Conservation (phyloP, 305 asterid species). For the Fraxinus velutina region DNA sequence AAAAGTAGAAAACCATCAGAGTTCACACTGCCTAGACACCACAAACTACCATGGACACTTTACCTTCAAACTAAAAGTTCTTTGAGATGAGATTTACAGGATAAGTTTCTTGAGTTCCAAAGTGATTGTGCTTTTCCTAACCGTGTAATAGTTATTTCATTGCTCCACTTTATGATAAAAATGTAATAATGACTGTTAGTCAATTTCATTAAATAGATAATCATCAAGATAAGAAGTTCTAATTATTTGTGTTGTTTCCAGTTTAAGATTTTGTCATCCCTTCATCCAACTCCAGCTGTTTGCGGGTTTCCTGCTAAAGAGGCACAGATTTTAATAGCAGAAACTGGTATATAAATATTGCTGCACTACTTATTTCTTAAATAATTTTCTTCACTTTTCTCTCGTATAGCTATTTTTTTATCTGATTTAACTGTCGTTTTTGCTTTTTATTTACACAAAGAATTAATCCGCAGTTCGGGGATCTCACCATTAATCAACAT, state of each 20-base stretch:
- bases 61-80: not conserved
- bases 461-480: not conserved
- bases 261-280: slow-evolving; percentile 76
- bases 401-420: not conserved
- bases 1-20: not conserved
- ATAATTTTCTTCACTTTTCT: not conserved
- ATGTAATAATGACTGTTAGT: not conserved
- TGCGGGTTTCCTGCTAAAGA: slow-evolving; percentile 91
- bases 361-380: not conserved
- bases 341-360: slow-evolving; percentile 50
- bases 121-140: not conserved
- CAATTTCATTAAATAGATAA: not conserved
- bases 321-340: slow-evolving; percentile 69
- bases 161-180: not conserved
- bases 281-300: slow-evolving; percentile 98
- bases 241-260: slow-evolving; percentile 34
- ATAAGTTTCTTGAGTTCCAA: not conserved
- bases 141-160: not conserved
- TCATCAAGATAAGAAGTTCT: slow-evolving; percentile 4
- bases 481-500: slow-evolving; percentile 11
- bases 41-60: not conserved
- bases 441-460: not conserved
- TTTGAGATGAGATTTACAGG: not conserved
- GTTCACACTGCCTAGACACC: not conserved
- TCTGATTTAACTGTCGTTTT: not conserved